Conservation (phyloP, 2,329 filamentous ascomycete genomes). For the Fusarium paranaense region DNA sequence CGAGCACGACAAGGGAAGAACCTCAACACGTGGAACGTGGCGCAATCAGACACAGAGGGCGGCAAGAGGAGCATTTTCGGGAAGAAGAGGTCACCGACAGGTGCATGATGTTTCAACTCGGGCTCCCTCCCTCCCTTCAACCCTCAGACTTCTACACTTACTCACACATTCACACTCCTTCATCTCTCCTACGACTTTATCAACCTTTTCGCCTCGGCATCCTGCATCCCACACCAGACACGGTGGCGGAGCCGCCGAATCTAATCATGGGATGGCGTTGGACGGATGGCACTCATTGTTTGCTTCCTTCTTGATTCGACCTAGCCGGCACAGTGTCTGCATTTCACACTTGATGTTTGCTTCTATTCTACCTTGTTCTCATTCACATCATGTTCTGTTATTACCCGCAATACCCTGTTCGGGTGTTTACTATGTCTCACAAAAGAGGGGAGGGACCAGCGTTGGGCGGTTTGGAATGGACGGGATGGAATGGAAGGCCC, state of each 20-base stretch:
- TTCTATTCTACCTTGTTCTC: slow-evolving; percentile 15
- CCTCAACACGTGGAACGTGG: slow-evolving; percentile 46
- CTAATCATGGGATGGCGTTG: slow-evolving; percentile 45
- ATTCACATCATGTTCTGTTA: slow-evolving; percentile 17
- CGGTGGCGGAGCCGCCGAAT: slow-evolving; percentile 28
- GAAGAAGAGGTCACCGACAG: slow-evolving; percentile 49
- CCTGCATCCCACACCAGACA: slow-evolving; percentile 21
- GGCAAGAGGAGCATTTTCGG: slow-evolving; percentile 58
- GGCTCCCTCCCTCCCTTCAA: not conserved
- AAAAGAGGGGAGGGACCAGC: slow-evolving; percentile 34
- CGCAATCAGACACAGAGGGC: slow-evolving; percentile 45
- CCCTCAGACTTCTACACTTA: not conserved
- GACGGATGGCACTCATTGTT: slow-evolving; percentile 39
- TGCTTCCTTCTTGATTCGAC: slow-evolving; percentile 32
- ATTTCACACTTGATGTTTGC: slow-evolving; percentile 30
- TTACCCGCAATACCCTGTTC: slow-evolving; percentile 12
- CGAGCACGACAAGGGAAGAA: slow-evolving; percentile 45
- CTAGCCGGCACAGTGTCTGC: slow-evolving; percentile 41
- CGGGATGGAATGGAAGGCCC: slow-evolving; percentile 37
- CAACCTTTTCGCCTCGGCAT: slow-evolving; percentile 27
- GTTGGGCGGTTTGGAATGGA: slow-evolving; percentile 37
- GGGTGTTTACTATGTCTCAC: slow-evolving; percentile 34
- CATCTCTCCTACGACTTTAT: slow-evolving; percentile 11
- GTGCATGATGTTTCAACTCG: slow-evolving; percentile 9
- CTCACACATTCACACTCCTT: slow-evolving; percentile 23